phyloP scores from a whole-genome alignment of 441 rosid genomes.

The Biscutella auriculata region DNA sequence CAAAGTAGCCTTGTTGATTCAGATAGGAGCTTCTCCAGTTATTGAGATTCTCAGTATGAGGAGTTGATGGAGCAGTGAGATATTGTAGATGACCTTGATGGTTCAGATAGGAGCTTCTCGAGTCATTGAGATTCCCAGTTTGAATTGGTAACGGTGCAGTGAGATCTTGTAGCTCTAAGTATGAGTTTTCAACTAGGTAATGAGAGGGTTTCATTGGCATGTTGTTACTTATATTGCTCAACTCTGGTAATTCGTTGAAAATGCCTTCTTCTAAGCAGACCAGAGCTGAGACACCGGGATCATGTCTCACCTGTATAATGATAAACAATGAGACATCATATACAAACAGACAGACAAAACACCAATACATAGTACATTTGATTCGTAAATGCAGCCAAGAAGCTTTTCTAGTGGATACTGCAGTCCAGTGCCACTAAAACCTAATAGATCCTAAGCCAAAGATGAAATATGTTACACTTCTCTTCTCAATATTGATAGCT shows the following conservation, averaged over 20 bases:
- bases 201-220: background rate
- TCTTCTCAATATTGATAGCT: no score
- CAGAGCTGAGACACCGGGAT: background rate
- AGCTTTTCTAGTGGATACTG: background rate
- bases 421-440: background rate
- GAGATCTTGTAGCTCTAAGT: constrained; percentile 23
- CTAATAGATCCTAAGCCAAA: background rate
- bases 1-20: background rate
- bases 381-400: background rate
- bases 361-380: background rate
- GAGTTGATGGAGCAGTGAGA: background rate
- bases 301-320: constrained; percentile 2
- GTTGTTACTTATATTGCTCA: constrained; percentile 9
- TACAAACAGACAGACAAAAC: background rate
- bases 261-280: constrained; percentile 16
- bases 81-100: no score
- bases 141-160: constrained; percentile 1
- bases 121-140: no score
- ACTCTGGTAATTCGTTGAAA: constrained; percentile 25
- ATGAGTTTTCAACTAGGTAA: constrained; percentile 2
- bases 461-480: no score
- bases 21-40: background rate
- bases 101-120: no score
- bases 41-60: constrained; percentile 2
- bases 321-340: constrained; percentile 1